Conservation (phyloP, 1,139 yeast genomes). For the Scheffersomyces segobiensis region DNA sequence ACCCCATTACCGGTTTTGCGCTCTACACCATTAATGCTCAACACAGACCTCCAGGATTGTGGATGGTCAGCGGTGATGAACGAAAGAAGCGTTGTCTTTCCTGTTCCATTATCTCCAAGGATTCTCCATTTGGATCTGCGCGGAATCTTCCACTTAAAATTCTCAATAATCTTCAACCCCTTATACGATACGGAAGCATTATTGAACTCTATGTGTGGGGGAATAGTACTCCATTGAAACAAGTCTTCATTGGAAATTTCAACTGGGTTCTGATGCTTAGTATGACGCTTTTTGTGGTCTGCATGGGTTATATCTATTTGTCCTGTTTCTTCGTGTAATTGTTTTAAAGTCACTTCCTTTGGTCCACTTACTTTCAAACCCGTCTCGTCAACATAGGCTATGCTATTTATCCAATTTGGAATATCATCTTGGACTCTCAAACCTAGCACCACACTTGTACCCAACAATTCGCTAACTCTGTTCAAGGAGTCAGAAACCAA, state of each 20-base stretch:
- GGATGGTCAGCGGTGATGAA: slow-evolving; percentile 94
- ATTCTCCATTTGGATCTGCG: slow-evolving; percentile 86
- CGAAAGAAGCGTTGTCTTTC: slow-evolving; percentile 85
- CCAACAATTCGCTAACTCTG: slow-evolving; percentile 24
- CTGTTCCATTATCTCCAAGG: slow-evolving; percentile 88
- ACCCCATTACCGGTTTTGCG: slow-evolving; percentile 70
- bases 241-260: slow-evolving; percentile 8
- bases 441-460: slow-evolving; percentile 59
- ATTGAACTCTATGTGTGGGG: slow-evolving; percentile 57
- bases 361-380: slow-evolving; percentile 58
- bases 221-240: slow-evolving; percentile 7
- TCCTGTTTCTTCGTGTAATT: neutral
- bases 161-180: slow-evolving; percentile 56
- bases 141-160: slow-evolving; percentile 66
- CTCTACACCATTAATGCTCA: slow-evolving; percentile 64
- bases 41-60: slow-evolving; percentile 82
- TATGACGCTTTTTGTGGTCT: slow-evolving; percentile 6
- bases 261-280: slow-evolving; percentile 2
- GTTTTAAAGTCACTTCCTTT: slow-evolving; percentile 10
- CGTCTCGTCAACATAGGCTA: slow-evolving; percentile 57
- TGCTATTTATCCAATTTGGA: slow-evolving; percentile 78
- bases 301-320: neutral
- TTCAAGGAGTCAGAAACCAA: slow-evolving; percentile 52
- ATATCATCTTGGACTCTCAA: slow-evolving; percentile 70
- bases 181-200: slow-evolving; percentile 68